Base-by-base conservation (phyloP, 2,329 filamentous ascomycete species). In the Daldinia sp. region DNA sequence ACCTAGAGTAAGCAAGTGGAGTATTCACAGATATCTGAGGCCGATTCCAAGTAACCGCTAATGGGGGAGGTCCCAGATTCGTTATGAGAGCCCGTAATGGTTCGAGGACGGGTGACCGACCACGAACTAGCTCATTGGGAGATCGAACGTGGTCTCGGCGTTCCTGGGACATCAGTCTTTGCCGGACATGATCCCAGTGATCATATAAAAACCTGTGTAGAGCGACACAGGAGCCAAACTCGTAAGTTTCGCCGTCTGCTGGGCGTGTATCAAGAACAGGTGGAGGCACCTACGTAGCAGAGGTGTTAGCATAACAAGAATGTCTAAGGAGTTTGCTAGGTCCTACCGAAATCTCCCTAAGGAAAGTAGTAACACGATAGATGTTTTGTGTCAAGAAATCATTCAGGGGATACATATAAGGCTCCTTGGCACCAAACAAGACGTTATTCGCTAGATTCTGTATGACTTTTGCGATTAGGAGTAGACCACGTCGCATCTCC, bases 381-480 rank as follows among this genome's bases (percentile, higher is more conserved):
- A 92, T 92, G 71, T 92, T 90, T 69, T 90, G 84, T 0, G 89
- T 88, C 23, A 92, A 78, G 68, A 92, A 92, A 65, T 90, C 86
- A 74, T 92, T 92, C 23, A 92, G 79, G 1, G 90, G 88, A 68
- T 88, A 90, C 90, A 92, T 92, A 74, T 91, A 92, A 3, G 89
- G 88, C 75, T 92, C 90, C 77, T 92, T 92, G 37, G 89, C 88
- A 3, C 90, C 90, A 72, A 92, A 92, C 1, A 92, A 81, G 30
- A 92, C 89, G 65, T 92, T 92, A 73, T 92, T 92, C 39, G 90
- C 90, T 39, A 92, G 81, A 74, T 91, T 92, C 73, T 92, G 90
- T 23, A 92, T 87, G 65, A 92, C 87, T 75, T 92, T 92, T 56
- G 90, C 89, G 71, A 92, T 92, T 35, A 92, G 83, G 33, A 92